A percentile compares a stretch with the other conserved stretches of the same genome.
phyloP scores from a whole-genome alignment of 768 basidiomycete genomes.

The Rhodotorula babjevae region DNA sequence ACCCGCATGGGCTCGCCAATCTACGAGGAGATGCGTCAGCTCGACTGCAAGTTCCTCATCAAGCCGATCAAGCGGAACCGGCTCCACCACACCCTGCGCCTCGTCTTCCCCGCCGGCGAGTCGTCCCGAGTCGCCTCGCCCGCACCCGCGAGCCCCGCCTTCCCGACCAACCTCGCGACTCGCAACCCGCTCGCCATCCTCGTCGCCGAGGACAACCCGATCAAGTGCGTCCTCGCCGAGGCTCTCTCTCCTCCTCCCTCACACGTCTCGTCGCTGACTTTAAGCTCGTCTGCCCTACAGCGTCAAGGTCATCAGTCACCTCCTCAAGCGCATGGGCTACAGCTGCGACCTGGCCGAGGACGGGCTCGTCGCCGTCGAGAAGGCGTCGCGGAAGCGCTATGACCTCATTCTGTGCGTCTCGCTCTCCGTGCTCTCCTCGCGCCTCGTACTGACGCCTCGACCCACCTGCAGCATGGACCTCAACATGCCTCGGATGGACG shows the following conservation, averaged over 20 bases:
- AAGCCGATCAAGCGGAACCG: conserved; percentile 40
- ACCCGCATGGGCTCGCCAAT: conserved; percentile 36
- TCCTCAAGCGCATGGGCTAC: conserved; percentile 35
- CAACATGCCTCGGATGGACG: conserved; percentile 36
- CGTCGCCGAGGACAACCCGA: conserved; percentile 33
- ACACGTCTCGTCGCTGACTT: background rate
- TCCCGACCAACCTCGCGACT: conserved; percentile 27
- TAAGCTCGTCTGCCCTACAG: background rate
- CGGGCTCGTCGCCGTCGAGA: conserved; percentile 29
- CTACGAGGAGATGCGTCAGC: conserved; percentile 30
- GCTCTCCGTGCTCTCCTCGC: background rate
- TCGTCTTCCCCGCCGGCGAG: conserved; percentile 30
- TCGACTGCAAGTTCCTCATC: conserved; percentile 36
- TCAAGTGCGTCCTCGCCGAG: conserved; percentile 11
- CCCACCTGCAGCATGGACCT: conserved; percentile 28
- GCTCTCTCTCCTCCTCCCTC: too few species aligned
- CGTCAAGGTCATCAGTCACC: conserved; percentile 34
- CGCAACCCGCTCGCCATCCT: conserved; percentile 31
- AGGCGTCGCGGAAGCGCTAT: conserved; percentile 31
- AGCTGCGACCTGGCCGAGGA: conserved; percentile 15
- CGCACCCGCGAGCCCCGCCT: conserved; percentile 11
- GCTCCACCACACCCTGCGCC: conserved; percentile 33
- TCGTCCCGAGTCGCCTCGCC: conserved; percentile 2
- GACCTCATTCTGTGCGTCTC: conserved; percentile 23
- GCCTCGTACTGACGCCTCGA: background rate